phyloP scores from a whole-genome alignment of 371 early-diverging fungal species.

The Mortierella sp. region DNA sequence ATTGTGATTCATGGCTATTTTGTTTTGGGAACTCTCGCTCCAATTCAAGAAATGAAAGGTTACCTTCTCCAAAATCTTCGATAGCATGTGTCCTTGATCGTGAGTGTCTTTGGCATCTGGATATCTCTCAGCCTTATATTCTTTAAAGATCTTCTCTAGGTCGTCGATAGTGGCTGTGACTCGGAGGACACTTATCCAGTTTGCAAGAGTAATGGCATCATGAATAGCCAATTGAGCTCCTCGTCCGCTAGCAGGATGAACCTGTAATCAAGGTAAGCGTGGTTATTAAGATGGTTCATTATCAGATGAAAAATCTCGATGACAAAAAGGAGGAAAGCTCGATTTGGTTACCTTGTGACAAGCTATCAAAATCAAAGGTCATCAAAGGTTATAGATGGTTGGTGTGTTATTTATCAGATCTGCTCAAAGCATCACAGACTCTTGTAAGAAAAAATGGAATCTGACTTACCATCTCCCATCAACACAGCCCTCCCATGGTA shows the following conservation, averaged over 20 bases:
- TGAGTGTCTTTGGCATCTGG: slow-evolving; percentile 4
- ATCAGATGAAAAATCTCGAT: not conserved
- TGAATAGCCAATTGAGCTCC: slow-evolving; percentile 20
- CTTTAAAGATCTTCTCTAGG: slow-evolving; percentile 1
- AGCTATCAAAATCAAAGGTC: not conserved
- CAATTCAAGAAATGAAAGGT: not conserved
- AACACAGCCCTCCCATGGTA: slow-evolving; percentile 14
- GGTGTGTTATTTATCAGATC: not conserved
- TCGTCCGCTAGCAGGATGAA: slow-evolving; percentile 1
- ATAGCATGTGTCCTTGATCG: not conserved
- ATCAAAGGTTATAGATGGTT: not conserved
- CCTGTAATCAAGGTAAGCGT: not conserved
- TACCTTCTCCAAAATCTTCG: not conserved
- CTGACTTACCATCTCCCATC: slow-evolving; percentile 22
- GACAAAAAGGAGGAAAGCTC: not conserved
- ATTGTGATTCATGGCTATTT: too few relatives aligned
- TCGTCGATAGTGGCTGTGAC: not conserved
- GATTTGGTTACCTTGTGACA: slow-evolving; percentile 13
- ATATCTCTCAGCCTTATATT: slow-evolving; percentile 13
- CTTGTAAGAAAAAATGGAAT: too few relatives aligned
- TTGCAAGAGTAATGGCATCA: slow-evolving; percentile 21
- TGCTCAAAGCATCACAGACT: not conserved
- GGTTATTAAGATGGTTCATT: not conserved
- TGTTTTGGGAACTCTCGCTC: not conserved
- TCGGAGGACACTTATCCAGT: slow-evolving; percentile 4